Conservation (phyloP, 306 rosid species). For the Mimosa pudica region DNA sequence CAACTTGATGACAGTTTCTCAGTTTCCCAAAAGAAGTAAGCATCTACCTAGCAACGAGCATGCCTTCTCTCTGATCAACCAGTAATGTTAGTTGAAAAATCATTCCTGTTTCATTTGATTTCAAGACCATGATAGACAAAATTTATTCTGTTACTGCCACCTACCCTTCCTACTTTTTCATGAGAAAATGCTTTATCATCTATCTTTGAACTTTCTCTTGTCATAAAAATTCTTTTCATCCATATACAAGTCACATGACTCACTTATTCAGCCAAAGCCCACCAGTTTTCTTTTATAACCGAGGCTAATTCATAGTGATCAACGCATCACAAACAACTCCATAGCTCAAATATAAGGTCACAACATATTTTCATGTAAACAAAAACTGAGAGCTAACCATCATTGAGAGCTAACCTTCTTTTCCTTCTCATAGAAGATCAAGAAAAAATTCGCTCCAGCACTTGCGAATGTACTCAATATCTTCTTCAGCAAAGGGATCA, state of each 20-base stretch:
- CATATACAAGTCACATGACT: neutral
- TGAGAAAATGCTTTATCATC: neutral
- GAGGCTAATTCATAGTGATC: neutral
- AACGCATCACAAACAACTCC: too few relatives aligned
- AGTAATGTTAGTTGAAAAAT: neutral
- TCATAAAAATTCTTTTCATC: constrained; percentile 2
- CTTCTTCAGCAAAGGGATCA: too few relatives aligned
- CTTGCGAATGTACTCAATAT: too few relatives aligned
- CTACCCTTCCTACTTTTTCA: neutral
- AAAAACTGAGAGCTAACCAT: too few relatives aligned
- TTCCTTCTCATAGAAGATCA: too few relatives aligned
- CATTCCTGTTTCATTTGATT: neutral
- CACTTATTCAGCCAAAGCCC: constrained; percentile 2
- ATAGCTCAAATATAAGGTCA: too few relatives aligned
- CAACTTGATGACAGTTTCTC: constrained; percentile 18
- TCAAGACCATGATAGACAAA: neutral
- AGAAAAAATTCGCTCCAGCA: too few relatives aligned
- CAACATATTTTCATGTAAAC: too few relatives aligned
- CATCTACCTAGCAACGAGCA: neutral
- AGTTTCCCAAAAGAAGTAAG: constrained; percentile 2
- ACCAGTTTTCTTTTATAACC: neutral
- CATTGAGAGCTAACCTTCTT: too few relatives aligned
- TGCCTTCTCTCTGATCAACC: neutral
- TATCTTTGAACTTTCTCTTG: constrained; percentile 10
- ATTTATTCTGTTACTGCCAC: neutral